Evolutionary conservation across 164 flowering plant genomes (phyloP), one percentile per base, ranked within the genome.

Genomic region (Magnolia kwangsiensis): DNA sequence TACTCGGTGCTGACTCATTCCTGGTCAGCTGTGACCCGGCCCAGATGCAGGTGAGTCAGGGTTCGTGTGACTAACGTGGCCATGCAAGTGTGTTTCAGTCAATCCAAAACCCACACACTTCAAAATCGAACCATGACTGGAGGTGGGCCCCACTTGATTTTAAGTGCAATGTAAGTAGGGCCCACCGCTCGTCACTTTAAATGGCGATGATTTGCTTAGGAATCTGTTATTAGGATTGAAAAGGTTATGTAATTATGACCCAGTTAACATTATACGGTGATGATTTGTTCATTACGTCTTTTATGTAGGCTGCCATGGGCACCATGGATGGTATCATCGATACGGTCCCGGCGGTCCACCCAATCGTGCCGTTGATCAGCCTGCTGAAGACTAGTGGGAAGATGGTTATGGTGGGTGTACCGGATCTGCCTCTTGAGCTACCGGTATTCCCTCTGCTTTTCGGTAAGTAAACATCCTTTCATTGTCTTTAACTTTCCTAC

Each of bases 261-360:
- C 27, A 24, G 27, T 24, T 24, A 24, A 24, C 27, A 83, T 20
- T 85, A 82, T 3, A 74, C 83, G 21, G 76, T 88, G 85, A 69
- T 84, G 89, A 87, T 86, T 72, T 24, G 1, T 24, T 24, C 27
- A 76, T 55, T 14, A 1, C 11, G 11, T 31, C 1, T 13, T 27
- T 27, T 67, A 29, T 67, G 11, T 74, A 87, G 89, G 88, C 86
- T 78, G 85, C 86, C 29, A 72, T 51, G 72, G 79, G 85, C 10
- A 82, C 86, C 6, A 20, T 88, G 84, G 90, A 88, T 71, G 87
- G 85, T 27, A 85, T 88, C 29, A 72, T 88, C 1, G 88, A 86
- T 66, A 88, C 87, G 0, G 86, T 88, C 3, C 78, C 90, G 20
- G 85, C 86, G 1, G 13, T 1, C 18, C 91, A 88, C 51, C 50